Evolutionary conservation across 805 yeast species (phyloP).

Genomic region (Yarrowia bubula): DNA sequence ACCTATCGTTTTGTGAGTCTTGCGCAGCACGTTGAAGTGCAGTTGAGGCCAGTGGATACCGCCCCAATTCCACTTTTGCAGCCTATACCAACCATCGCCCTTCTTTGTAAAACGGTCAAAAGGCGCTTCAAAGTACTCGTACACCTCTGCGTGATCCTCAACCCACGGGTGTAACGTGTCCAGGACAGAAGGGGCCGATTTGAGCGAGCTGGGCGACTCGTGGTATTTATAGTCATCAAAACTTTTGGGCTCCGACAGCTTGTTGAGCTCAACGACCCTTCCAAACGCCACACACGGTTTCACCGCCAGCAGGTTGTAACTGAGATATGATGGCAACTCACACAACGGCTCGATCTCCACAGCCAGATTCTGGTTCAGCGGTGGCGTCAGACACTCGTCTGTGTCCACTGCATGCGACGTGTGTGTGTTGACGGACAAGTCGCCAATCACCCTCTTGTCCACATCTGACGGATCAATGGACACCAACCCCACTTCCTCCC

Average conservation of each 20-base stretch:
- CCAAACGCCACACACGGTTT: constrained; percentile 56
- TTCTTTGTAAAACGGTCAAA: constrained; percentile 33
- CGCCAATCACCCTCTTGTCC: background rate
- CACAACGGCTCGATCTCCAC: constrained; percentile 54
- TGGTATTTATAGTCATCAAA: background rate
- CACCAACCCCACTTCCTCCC: constrained; percentile 77
- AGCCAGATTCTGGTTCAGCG: background rate
- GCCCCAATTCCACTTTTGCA: constrained; percentile 38
- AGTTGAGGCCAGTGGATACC: constrained; percentile 40
- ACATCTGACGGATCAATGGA: constrained; percentile 4
- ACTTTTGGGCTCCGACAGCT: constrained; percentile 4
- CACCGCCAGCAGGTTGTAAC: constrained; percentile 79
- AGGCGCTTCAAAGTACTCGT: constrained; percentile 36
- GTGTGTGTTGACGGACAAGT: constrained; percentile 10
- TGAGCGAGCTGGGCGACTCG: constrained; percentile 31
- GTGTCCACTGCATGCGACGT: background rate
- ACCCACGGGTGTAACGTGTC: constrained; percentile 20
- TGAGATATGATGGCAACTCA: constrained; percentile 72
- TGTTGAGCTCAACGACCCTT: constrained; percentile 5
- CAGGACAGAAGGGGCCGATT: constrained; percentile 27
- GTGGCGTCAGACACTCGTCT: constrained; percentile 18
- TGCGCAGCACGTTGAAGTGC: constrained; percentile 35
- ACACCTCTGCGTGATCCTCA: constrained; percentile 37
- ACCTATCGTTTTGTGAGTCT: constrained; percentile 35
- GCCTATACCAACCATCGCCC: constrained; percentile 31